These are phyloP conservation scores for Erysimum pusillum DNA, from an alignment of 441 rosid species.

Conservation along the genomic window DNA sequence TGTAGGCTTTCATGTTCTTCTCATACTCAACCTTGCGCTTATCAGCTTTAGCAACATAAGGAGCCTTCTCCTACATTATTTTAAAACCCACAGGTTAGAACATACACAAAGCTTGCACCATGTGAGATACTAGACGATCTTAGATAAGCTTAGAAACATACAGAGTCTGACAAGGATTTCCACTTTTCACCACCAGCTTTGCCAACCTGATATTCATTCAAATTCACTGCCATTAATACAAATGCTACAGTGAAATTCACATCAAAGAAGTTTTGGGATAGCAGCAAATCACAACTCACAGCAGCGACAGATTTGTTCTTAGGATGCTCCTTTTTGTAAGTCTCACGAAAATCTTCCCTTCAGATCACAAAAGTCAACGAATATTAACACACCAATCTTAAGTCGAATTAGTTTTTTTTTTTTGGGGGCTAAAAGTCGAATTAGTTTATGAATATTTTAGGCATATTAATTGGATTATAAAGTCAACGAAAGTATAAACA, in stretches of 20 bases:
- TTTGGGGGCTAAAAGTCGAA: background rate
- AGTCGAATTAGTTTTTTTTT: background rate
- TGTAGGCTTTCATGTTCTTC: constrained; percentile 89
- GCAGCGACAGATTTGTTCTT: constrained; percentile 94
- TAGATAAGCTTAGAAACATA: constrained; percentile 43
- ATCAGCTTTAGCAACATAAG: constrained; percentile 82
- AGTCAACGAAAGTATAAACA: constrained; percentile 9
- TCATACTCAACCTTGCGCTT: constrained; percentile 94
- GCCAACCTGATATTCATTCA: constrained; percentile 65
- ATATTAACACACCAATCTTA: background rate
- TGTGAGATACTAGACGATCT: background rate
- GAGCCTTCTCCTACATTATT: constrained; percentile 80
- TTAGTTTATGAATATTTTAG: background rate
- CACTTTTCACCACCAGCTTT: constrained; percentile 98
- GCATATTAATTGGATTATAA: too few relatives aligned
- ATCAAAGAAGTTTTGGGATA: background rate
- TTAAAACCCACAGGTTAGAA: background rate
- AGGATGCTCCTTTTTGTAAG: constrained; percentile 91
- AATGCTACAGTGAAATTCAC: background rate
- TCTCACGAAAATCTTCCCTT: constrained; percentile 97
- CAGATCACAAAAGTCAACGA: constrained; percentile 11
- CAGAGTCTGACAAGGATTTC: constrained; percentile 86
- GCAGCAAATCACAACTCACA: constrained; percentile 57
- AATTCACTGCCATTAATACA: background rate
- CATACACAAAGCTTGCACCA: background rate